These are phyloP conservation scores for Nematocida minor DNA, from an alignment of 371 early-diverging fungal species.

Conservation along the genomic window DNA sequence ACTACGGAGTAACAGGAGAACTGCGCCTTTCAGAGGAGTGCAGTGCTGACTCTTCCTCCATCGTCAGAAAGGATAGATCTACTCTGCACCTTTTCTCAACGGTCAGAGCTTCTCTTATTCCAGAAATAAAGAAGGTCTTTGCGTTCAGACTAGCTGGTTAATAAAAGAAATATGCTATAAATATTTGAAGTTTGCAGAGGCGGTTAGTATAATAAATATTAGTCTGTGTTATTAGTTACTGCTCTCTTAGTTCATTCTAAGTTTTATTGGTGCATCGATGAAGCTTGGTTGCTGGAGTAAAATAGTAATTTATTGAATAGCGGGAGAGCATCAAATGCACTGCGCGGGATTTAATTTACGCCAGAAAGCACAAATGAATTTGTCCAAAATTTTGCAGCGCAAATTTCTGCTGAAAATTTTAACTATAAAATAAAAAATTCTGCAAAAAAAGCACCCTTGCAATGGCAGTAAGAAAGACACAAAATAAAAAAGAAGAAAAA, in stretches of 20 bases:
- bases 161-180: not conserved
- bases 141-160: not conserved
- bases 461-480: conserved; percentile 51
- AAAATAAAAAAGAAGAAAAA: conserved; percentile 22
- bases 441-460: not conserved
- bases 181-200: not conserved
- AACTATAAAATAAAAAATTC: conserved; percentile 16
- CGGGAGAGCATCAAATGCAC: too few relatives aligned
- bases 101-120: not conserved
- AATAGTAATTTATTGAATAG: too few relatives aligned
- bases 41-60: not conserved
- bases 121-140: not conserved
- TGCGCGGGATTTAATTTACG: too few relatives aligned
- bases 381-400: too few relatives aligned
- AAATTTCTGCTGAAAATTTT: too few relatives aligned
- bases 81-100: conserved; percentile 26
- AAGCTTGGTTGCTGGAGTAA: too few relatives aligned
- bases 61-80: too few relatives aligned
- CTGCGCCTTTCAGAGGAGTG: not conserved
- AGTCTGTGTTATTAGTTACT: too few relatives aligned
- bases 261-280: too few relatives aligned
- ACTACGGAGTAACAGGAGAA: conserved; percentile 3
- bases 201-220: not conserved
- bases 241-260: not conserved
- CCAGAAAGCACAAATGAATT: too few relatives aligned